phyloP scores from a whole-genome alignment of 257 asterid species.

The Capsicum baccatum region DNA sequence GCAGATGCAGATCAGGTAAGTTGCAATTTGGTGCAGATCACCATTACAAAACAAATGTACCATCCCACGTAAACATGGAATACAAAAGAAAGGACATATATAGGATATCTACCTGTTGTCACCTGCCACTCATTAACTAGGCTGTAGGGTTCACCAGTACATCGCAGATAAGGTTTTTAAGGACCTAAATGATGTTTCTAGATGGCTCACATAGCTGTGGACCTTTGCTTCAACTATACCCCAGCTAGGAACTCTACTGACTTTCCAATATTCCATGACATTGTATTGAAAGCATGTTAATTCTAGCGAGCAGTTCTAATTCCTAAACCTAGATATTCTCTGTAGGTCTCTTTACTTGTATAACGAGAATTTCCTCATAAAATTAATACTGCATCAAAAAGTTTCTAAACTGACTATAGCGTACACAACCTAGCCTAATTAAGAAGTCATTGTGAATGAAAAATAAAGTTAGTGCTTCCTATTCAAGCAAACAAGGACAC shows the following conservation, averaged over 20 bases:
- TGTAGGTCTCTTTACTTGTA: slow-evolving; percentile 17
- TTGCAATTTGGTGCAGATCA: neutral
- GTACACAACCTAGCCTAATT: neutral
- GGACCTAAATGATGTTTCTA: slow-evolving; percentile 1
- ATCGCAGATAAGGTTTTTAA: neutral
- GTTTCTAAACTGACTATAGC: neutral
- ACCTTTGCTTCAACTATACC: slow-evolving; percentile 18
- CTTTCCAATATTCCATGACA: neutral
- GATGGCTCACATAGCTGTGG: slow-evolving; percentile 22
- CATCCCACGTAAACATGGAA: neutral
- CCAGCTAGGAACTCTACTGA: neutral
- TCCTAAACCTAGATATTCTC: neutral
- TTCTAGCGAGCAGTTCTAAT: neutral
- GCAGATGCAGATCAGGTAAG: slow-evolving; percentile 6
- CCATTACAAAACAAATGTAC: neutral
- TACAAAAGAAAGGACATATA: slow-evolving; percentile 4
- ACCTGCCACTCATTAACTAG: neutral
- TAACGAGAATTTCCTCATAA: neutral
- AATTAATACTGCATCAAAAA: neutral
- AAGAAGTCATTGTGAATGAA: neutral
- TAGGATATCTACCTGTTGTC: neutral
- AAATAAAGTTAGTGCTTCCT: neutral
- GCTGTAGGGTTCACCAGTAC: neutral
- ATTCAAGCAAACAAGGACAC: neutral
- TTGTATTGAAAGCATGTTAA: neutral